Evolutionary conservation across 805 yeast species (phyloP), one percentile per base, ranked within the genome.

Genomic region (Monosporozyma servazzii): DNA sequence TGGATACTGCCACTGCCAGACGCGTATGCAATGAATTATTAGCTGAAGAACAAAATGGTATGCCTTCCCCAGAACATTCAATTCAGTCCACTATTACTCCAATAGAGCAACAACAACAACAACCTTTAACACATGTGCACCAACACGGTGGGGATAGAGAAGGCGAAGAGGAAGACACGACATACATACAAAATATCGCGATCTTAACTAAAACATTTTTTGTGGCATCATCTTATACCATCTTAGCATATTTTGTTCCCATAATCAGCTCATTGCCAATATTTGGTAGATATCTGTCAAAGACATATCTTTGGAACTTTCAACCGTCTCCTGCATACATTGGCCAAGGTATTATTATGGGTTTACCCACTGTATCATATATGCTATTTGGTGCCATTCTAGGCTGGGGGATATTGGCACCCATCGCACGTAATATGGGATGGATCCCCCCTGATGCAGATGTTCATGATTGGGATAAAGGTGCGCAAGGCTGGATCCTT

Each of bases 331-430:
- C 99, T 0, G 98, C 98, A 0, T 91, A 91, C 64, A 78, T 93
- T 36, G 99, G 99, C 2, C 99, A 91, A 68, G 99, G 99, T 3
- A 88, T 93, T 41, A 91, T 91, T 52, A 91, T 91, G 99, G 99
- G 99, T 0, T 71, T 89, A 7, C 87, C 90, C 1, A 89, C 98
- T 0, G 95, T 89, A 0, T 75, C 88, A 9, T 86, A 89, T 55
- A 91, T 91, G 99, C 69, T 91, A 42, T 76, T 88, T 58, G 99
- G 99, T 2, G 82, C 95, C 21, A 55, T 91, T 1, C 62, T 90
- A 4, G 99, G 99, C 0, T 91, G 99, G 99, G 96, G 79, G 0
- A 69, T 91, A 1, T 70, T 91, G n/a, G 91, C 93, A 0, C 97
- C 97, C 3, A 53, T 87, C 53, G 81, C 95, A 1, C 76, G 83